Base-by-base conservation (phyloP, 345 rosid species). In the Gossypioides kirkii region DNA sequence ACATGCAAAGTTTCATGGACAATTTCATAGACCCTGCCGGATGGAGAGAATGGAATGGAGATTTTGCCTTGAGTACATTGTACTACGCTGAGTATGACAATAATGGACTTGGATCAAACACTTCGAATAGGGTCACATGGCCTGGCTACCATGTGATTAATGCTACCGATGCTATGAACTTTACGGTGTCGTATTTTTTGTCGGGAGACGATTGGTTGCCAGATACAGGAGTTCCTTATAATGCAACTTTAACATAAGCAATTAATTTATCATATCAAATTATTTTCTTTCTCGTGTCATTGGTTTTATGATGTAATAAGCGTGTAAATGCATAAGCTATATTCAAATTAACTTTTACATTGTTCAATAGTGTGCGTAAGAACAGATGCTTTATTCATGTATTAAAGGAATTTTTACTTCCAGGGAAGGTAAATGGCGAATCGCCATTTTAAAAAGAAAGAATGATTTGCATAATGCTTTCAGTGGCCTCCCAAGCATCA, bases 81-180 rank as follows among this genome's bases (percentile, higher is more conserved):
- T 82, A 76, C 55, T 85, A 80, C 45, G 88, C 80, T 2, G 88
- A 82, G 76, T 79, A 72, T 63, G 42, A 32, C 6, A 85, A 85
- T 6, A 32, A 14, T 38, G 88, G 88, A 8, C 70, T 72, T 1
- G 88, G 86, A 6, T 59, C 88, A 0, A 11, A 56, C 11, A 80
- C 84, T 0, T 26, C 60, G 8, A 49, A 36, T 0, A 70, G 86
- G 38, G 86, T 85, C 53, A 78, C 79, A 13, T 85, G 88, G 88
- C 55, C 70, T 2, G 86, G 88, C 0, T 82, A 71, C 65, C 85
- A 73, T 41, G 68, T 53, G 11, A 73, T 84, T 46, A 70, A 28
- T 14, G 47, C 68, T 8, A 26, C 72, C 1, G 83, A 73, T 64
- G 87, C 87, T 4, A 32, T 20, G 23, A 78, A 82, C 18, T 82